phyloP scores from a whole-genome alignment of 2,329 filamentous ascomycete genomes.

The Claviceps pusilla region DNA sequence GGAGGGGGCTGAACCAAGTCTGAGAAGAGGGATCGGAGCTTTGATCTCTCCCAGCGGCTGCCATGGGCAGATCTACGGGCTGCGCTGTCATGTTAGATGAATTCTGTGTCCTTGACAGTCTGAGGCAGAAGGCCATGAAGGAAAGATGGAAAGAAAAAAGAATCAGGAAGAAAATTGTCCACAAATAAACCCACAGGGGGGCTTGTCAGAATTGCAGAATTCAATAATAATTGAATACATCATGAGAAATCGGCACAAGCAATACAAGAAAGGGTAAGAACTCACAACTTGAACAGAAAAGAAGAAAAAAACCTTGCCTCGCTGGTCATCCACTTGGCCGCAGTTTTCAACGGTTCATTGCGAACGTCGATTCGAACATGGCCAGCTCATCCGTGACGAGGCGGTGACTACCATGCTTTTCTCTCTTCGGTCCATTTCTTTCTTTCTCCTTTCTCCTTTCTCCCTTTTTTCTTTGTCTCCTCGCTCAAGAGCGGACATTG shows the following conservation, averaged over 20 bases:
- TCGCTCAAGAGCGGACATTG: not conserved
- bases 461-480: not conserved
- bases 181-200: constrained; percentile 13
- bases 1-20: too few species aligned
- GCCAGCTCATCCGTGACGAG: not conserved
- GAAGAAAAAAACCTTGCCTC: too few species aligned
- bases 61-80: not conserved
- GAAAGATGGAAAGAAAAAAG: not conserved
- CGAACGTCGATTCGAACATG: not conserved
- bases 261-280: not conserved
- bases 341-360: too few species aligned
- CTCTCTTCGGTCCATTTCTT: too few species aligned
- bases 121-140: too few species aligned
- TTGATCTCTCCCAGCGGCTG: not conserved
- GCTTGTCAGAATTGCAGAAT: constrained; percentile 35
- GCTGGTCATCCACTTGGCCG: too few species aligned
- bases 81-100: not conserved
- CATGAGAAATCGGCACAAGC: constrained; percentile 9
- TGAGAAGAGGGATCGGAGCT: too few species aligned
- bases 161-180: constrained; percentile 15
- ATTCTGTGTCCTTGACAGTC: not conserved
- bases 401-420: not conserved
- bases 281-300: not conserved
- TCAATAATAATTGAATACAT: constrained; percentile 25
- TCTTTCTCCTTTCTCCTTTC: too few species aligned